These are phyloP conservation scores for Fusarium sp. DNA, from an alignment of 2,329 filamentous ascomycete genomes.

Conservation along the genomic window DNA sequence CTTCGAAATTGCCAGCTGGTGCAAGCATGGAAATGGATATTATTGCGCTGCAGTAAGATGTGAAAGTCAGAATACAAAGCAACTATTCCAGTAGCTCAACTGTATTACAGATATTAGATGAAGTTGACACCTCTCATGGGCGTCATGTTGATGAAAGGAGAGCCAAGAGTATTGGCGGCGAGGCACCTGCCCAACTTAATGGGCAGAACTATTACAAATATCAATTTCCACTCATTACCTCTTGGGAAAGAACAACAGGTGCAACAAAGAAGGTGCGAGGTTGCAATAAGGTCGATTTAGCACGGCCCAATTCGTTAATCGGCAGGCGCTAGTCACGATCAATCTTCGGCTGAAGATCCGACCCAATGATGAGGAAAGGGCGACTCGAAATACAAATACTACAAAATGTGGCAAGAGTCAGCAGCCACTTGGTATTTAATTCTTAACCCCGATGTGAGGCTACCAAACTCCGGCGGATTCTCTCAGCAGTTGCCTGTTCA, in stretches of 20 bases:
- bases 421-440: neutral
- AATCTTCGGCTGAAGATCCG: neutral
- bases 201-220: neutral
- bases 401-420: neutral
- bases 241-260: neutral
- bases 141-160: neutral
- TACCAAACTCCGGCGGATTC: neutral
- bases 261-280: neutral
- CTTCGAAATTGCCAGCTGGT: constrained; percentile 22
- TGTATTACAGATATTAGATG: neutral
- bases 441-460: neutral
- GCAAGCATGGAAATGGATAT: constrained; percentile 33
- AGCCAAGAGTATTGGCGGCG: neutral
- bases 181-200: neutral
- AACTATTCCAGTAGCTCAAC: neutral
- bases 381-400: neutral
- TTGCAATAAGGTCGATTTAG: neutral
- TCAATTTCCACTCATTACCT: neutral
- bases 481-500: neutral
- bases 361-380: neutral
- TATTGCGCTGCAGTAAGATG: constrained; percentile 15
- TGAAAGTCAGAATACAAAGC: too few species aligned
- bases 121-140: neutral
- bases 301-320: neutral
- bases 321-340: neutral